Percentiles rank a stretch among this genome's conserved stretches.
phyloP scores from a whole-genome alignment of 106 monocot genomes.

The Iris macrosiphon region DNA sequence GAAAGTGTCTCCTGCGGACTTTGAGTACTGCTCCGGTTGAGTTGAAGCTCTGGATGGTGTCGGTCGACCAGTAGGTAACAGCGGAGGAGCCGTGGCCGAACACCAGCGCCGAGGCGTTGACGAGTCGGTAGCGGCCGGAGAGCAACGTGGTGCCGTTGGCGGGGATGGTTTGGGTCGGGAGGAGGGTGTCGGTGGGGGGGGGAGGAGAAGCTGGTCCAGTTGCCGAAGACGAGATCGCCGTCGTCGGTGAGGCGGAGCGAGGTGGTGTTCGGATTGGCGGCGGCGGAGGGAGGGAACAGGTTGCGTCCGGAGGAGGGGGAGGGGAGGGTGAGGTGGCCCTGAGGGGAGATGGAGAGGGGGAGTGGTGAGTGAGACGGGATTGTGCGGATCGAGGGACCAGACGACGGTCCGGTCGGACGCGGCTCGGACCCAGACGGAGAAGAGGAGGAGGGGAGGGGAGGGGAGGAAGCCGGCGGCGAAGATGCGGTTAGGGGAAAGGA shows the following conservation, averaged over 20 bases:
- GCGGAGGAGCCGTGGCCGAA: slow-evolving; percentile 2
- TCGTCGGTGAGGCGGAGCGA: slow-evolving; percentile 7
- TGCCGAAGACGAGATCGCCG: slow-evolving; percentile 19
- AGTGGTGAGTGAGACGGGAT: slow-evolving; percentile 2
- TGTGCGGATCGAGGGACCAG: slow-evolving; percentile 21
- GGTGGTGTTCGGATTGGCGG: slow-evolving; percentile 1
- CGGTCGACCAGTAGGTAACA: slow-evolving; percentile 5
- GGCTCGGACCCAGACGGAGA: slow-evolving; percentile 34
- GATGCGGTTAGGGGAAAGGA: slow-evolving; percentile 33
- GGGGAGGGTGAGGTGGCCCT: slow-evolving; percentile 19
- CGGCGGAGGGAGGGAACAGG: slow-evolving; percentile 1
- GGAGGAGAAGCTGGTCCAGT: slow-evolving; percentile 35
- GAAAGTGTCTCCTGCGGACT: background rate
- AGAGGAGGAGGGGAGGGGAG: slow-evolving; percentile 6
- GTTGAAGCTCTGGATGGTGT: slow-evolving; percentile 12
- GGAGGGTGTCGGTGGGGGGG: slow-evolving; percentile 47
- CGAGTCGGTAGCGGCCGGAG: slow-evolving; percentile 16
- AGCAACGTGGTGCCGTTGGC: background rate
- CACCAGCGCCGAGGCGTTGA: slow-evolving; percentile 18
- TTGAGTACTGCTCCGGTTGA: background rate
- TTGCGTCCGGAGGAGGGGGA: slow-evolving; percentile 19
- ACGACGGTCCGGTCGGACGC: slow-evolving; percentile 4
- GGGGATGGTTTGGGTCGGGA: slow-evolving; percentile 29
- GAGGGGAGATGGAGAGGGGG: slow-evolving; percentile 22
- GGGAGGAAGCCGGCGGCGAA: slow-evolving; percentile 56